phyloP scores from a whole-genome alignment of 2,329 filamentous ascomycete genomes.

The Trematosphaeria pertusa region DNA sequence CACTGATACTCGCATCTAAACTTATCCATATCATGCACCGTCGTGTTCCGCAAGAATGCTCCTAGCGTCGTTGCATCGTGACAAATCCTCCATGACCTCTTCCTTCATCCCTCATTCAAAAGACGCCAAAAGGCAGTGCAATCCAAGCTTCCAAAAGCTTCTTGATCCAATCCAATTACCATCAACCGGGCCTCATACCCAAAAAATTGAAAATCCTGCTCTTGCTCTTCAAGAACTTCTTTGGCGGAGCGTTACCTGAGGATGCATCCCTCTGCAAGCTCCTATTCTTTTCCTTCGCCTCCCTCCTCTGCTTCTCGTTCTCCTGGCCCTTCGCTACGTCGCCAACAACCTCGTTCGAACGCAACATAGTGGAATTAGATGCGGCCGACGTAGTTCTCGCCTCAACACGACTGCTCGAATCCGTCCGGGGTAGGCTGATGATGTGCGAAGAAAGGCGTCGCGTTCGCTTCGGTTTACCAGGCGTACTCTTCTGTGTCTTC shows the following conservation, averaged over 20 bases:
- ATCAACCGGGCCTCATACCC: constrained; percentile 25
- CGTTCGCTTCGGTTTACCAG: constrained; percentile 33
- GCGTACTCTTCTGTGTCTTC: constrained; percentile 29
- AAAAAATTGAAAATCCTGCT: constrained; percentile 48
- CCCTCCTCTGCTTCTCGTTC: constrained; percentile 24
- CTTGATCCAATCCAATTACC: constrained; percentile 16
- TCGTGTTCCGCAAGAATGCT: constrained; percentile 7
- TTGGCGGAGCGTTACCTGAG: constrained; percentile 22
- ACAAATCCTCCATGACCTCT: constrained; percentile 6
- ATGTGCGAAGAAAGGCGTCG: constrained; percentile 41
- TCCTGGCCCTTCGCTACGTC: constrained; percentile 16
- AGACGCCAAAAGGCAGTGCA: constrained; percentile 5
- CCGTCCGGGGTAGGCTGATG: constrained; percentile 37
- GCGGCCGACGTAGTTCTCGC: constrained; percentile 25
- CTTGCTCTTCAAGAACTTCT: constrained; percentile 43
- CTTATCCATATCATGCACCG: constrained; percentile 6
- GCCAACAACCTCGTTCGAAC: constrained; percentile 12
- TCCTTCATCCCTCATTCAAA: constrained; percentile 10
- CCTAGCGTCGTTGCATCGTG: constrained; percentile 23
- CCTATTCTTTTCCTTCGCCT: neutral
- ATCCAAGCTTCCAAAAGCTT: too few relatives aligned
- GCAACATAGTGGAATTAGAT: constrained; percentile 28
- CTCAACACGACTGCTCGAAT: constrained; percentile 24
- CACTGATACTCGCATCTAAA: constrained; percentile 8
- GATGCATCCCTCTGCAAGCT: constrained; percentile 11